These are phyloP conservation scores for Ustilago hordei DNA, from an alignment of 1,284 basidiomycete species.

Conservation along the genomic window DNA sequence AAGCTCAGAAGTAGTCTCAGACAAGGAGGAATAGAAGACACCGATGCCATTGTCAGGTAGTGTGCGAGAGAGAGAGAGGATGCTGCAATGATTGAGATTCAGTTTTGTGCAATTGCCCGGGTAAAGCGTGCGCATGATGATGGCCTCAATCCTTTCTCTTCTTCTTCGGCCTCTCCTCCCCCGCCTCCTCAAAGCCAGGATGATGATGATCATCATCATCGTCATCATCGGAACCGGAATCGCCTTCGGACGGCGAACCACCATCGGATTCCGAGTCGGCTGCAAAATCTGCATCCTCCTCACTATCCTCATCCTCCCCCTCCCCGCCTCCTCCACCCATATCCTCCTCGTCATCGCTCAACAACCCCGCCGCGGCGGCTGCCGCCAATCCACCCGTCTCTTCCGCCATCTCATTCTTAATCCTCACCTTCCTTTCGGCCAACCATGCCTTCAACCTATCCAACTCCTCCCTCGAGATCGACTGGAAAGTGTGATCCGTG, in stretches of 20 bases:
- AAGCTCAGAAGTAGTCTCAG: neutral
- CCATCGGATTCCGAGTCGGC: conserved; percentile 71
- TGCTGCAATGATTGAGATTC: neutral
- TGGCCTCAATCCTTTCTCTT: conserved; percentile 49
- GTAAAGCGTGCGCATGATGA: neutral
- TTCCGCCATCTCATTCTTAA: conserved; percentile 98
- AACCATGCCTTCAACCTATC: conserved; percentile 86
- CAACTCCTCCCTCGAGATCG: conserved; percentile 95
- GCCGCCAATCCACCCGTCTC: conserved; percentile 70
- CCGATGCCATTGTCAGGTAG: neutral
- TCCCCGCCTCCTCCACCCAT: conserved; percentile 73
- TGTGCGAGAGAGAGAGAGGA: neutral
- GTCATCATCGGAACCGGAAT: conserved; percentile 72
- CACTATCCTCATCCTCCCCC: conserved; percentile 67
- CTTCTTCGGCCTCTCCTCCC: conserved; percentile 56
- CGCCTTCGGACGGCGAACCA: conserved; percentile 71
- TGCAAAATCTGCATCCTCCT: conserved; percentile 86
- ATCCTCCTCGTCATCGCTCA: conserved; percentile 78
- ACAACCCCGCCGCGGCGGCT: conserved; percentile 77
- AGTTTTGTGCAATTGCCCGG: neutral
- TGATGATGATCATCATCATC: conserved; percentile 72
- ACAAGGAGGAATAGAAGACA: neutral
- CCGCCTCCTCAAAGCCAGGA: conserved; percentile 43
- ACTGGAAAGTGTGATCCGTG: conserved; percentile 79
- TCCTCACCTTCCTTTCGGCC: conserved; percentile 87